These are phyloP conservation scores for Pyronema omphalodes DNA, from an alignment of 495 filamentous ascomycete species.

Conservation along the genomic window DNA sequence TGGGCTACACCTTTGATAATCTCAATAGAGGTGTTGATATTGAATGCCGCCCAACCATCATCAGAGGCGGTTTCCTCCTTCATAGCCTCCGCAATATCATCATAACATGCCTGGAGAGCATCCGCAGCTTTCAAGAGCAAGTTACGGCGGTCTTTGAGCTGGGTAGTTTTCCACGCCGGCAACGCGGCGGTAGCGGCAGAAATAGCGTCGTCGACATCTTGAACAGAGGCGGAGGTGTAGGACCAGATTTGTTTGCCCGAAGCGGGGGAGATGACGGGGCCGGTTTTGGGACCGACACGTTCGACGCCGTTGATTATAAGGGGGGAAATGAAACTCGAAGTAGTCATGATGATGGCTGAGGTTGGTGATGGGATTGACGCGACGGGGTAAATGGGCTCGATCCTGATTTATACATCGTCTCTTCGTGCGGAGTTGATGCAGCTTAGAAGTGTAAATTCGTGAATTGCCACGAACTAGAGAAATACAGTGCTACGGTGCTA, in stretches of 20 bases:
- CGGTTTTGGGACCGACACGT: conserved; percentile 38
- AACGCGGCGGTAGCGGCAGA: conserved; percentile 50
- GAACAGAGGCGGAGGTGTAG: conserved; percentile 41
- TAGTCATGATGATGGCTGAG: background rate
- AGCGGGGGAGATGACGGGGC: conserved; percentile 46
- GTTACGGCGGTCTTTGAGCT: conserved; percentile 43
- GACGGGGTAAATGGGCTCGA: too few relatives aligned
- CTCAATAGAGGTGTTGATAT: conserved; percentile 38
- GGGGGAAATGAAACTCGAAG: conserved; percentile 30
- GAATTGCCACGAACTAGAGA: too few relatives aligned
- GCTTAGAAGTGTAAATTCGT: too few relatives aligned
- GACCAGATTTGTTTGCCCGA: conserved; percentile 42
- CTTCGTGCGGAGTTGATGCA: too few relatives aligned
- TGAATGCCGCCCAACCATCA: conserved; percentile 39
- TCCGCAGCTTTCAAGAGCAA: conserved; percentile 55
- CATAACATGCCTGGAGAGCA: conserved; percentile 41
- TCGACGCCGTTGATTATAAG: conserved; percentile 60
- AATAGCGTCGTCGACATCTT: conserved; percentile 43
- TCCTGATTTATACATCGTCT: too few relatives aligned
- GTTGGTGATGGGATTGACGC: too few relatives aligned
- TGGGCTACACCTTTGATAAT: conserved; percentile 55
- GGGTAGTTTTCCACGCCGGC: conserved; percentile 47
- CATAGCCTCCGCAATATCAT: conserved; percentile 46
- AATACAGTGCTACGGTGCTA: too few relatives aligned
- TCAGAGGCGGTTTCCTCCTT: conserved; percentile 49